Evolutionary conservation across 352 stramenopile genomes (phyloP).

Genomic region (Globisporangium canariense): DNA sequence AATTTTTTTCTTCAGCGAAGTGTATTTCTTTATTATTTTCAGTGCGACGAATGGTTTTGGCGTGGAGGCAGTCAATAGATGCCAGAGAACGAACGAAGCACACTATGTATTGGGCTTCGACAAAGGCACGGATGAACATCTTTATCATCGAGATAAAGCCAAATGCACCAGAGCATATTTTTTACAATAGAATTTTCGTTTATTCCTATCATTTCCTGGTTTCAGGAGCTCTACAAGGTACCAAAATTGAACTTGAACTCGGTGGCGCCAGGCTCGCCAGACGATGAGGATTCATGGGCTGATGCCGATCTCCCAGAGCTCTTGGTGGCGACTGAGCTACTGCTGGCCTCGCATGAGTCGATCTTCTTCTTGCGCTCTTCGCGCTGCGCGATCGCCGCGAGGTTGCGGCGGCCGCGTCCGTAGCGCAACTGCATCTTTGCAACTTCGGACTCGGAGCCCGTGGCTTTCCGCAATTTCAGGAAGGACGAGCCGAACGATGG

Average conservation of each 20-base stretch:
- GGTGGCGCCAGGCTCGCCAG: not conserved
- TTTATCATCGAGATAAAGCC: not conserved
- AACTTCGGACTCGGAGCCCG: constrained; percentile 60
- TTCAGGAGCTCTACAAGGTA: not conserved
- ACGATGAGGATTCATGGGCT: not conserved
- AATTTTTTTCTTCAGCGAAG: not conserved
- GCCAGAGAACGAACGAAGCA: not conserved
- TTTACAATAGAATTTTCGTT: constrained; percentile 1
- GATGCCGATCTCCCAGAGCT: not conserved
- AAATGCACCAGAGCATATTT: not conserved
- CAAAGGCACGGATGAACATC: not conserved
- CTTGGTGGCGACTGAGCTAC: not conserved
- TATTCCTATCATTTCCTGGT: not conserved
- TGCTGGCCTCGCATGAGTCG: not conserved
- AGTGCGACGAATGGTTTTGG: not conserved
- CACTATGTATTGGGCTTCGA: too few species aligned
- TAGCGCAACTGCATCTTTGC: constrained; percentile 74
- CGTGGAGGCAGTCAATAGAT: not conserved
- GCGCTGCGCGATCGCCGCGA: constrained; percentile 45
- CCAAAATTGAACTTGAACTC: constrained; percentile 17
- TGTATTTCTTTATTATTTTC: constrained; percentile 5
- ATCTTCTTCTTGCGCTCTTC: constrained; percentile 31
- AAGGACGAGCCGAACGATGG: constrained; percentile 26
- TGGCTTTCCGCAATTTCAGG: constrained; percentile 57
- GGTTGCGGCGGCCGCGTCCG: constrained; percentile 52